Percentiles rank a stretch among this genome's conserved stretches.
Evolutionary conservation across 2,329 filamentous ascomycete species (phyloP).

Genomic region (Geosmithia flava): DNA sequence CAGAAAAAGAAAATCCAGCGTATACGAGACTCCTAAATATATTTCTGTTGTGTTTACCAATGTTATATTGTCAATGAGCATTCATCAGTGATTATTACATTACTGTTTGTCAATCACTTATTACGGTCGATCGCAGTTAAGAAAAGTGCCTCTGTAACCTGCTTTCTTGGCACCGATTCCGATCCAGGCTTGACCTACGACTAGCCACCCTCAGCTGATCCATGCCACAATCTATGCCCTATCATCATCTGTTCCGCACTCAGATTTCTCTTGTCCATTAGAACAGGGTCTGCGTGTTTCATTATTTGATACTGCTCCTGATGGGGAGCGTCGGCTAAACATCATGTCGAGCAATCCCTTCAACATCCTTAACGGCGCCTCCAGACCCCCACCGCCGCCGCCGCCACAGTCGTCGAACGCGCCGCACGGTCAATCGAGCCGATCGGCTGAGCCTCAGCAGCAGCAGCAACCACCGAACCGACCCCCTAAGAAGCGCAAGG

Average conservation of each 20-base stretch:
- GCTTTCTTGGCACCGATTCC: neutral
- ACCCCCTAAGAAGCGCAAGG: constrained; percentile 48
- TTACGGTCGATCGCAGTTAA: neutral
- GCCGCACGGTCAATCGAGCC: neutral
- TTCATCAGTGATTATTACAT: neutral
- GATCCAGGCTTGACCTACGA: neutral
- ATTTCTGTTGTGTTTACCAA: too few species aligned
- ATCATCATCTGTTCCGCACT: too few species aligned
- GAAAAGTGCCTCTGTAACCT: neutral
- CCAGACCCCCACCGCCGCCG: constrained; percentile 4
- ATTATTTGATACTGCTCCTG: neutral
- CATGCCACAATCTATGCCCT: neutral
- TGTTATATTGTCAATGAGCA: too few species aligned
- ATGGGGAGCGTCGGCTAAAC: neutral
- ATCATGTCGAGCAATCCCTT: constrained; percentile 12
- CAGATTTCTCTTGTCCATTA: too few species aligned
- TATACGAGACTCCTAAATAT: too few species aligned
- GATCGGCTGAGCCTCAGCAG: neutral
- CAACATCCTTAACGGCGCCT: constrained; percentile 9
- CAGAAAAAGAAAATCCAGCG: too few species aligned
- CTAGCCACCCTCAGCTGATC: neutral
- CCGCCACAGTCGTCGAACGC: neutral
- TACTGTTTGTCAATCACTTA: neutral
- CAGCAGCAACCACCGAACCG: constrained; percentile 5
- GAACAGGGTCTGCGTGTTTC: neutral